phyloP scores from a whole-genome alignment of 2,329 filamentous ascomycete genomes.

The Epichloe gansuensis region DNA sequence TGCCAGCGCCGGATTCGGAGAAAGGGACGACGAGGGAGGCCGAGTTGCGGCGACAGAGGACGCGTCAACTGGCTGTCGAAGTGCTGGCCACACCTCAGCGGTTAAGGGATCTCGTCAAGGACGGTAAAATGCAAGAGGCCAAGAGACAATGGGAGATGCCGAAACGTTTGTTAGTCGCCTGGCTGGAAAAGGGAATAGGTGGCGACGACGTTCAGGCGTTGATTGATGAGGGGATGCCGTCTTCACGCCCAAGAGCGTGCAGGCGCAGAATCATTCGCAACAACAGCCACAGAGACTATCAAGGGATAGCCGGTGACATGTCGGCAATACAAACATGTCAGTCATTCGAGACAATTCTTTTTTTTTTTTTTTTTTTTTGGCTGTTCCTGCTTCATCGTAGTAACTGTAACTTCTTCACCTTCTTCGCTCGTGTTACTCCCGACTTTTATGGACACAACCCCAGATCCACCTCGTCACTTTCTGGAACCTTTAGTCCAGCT shows the following conservation, averaged over 20 bases:
- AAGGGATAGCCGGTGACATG: constrained; percentile 7
- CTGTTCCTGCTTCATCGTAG: no score
- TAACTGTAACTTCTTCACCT: no score
- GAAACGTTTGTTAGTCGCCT: constrained; percentile 35
- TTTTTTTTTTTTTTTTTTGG: no score
- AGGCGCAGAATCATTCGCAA: constrained; percentile 5
- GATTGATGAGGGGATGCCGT: constrained; percentile 41
- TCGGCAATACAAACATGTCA: neutral
- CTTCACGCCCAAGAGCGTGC: constrained; percentile 15
- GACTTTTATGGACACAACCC: neutral
- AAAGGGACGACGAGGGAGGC: constrained; percentile 23
- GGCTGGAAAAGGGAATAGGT: constrained; percentile 43
- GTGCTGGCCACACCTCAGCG: constrained; percentile 49
- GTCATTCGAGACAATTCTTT: no score
- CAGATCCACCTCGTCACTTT: no score
- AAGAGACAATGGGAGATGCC: constrained; percentile 44
- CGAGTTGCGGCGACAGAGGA: constrained; percentile 23
- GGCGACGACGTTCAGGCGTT: constrained; percentile 41
- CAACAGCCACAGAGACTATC: constrained; percentile 6
- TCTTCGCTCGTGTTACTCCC: neutral
- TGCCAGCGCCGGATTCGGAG: constrained; percentile 34
- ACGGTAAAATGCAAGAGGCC: constrained; percentile 51
- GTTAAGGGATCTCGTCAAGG: constrained; percentile 43
- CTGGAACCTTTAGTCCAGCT: constrained; percentile 16
- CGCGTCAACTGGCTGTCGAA: constrained; percentile 47